Evolutionary conservation across 768 basidiomycete genomes (phyloP), one percentile per base, ranked within the genome.

Genomic region (Brasilioporus rufonigricans): DNA sequence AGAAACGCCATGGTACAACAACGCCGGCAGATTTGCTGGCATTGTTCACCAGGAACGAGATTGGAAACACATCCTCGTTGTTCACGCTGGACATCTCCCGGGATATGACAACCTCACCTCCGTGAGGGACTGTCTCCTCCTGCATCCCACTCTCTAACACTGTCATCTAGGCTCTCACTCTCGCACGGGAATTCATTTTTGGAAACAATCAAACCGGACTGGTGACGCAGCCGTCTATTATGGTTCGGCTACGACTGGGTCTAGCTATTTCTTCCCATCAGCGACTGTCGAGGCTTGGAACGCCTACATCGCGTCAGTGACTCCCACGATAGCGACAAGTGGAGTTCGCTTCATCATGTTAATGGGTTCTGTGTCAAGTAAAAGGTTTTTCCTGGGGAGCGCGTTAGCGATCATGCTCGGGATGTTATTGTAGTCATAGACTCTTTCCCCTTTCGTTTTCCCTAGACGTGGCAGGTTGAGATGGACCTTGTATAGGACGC

Each of bases 31-130:
- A 45, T 75, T 82, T 46, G 85, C 80, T 0, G 87, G 87, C 0
- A 83, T 87, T 26, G 78, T 89, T 18, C 86, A 87, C 61, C 86
- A 88, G 65, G 88, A 89, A 69, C 80, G 88, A 33, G 80, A 79
- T 29, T 85, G 78, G 67, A 76, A 66, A n/a, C 80, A 77, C 39
- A 68, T 73, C 14, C 63, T 79, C 24, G 62, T 75, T 33, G 63
- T 62, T 23, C 66, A 62, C 39, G 73, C 76, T 0, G 77, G 77
- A 16, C 76, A 77, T 50, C 68, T 76, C 23, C 61, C 76, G 2
- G 66, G 67, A 0, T 45, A 68, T 35, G 61, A 29, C 36, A 67
- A 72, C 21, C 78, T 78, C 1, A 50, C 53, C 33, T 69, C 72
- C 6, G 86, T 87, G 75, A 76, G 65, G 77, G 1, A 10, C 23